Evolutionary conservation across 805 yeast genomes (phyloP), one percentile per base, ranked within the genome.

Genomic region (Ogataea nitratoaversa): DNA sequence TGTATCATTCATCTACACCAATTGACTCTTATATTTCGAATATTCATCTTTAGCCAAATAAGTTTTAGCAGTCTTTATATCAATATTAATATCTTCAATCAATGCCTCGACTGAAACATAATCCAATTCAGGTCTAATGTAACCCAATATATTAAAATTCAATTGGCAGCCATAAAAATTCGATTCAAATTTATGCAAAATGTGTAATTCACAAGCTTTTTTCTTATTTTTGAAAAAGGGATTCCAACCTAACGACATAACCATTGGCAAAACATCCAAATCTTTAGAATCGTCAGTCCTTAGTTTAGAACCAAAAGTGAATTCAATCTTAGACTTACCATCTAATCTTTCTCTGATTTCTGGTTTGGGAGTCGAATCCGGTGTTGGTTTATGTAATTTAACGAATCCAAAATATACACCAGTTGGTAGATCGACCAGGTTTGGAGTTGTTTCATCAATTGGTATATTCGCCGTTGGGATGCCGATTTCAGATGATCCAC

Each of bases 391-490:
- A 14, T 38, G 19, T 23, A 54, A 36, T 18, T 49, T 44, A 1
- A 54, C 63, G 36, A 75, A 89, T 1, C 99, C 99, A 57, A 79
- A 93, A 62, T 93, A 93, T 8, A 93, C 91, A 3, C 99, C 99
- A 0, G 91, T 74, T 2, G 72, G 75, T 17, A 74, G 67, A 34
- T 52, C 42, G 36, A 65, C 62, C 30, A 76, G 53, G n/a, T 13
- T 50, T 12, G 76, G 71, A 18, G 75, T 65, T 28, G 70, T 65
- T 3, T 66, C 68, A 11, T 49, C 52, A 3, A 85, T 74, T 1
- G 87, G 84, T 5, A 91, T 76, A 55, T 91, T 91, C 6, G 97
- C 98, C 0, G 99, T 93, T 2, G 99, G 99, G 32, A 89, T 84
- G 0, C 98, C 98, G 31, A 93, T 70, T 50, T 88, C 96, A 0